Conservation (phyloP, 163 green algal species). For the Chlorella variabilis region DNA sequence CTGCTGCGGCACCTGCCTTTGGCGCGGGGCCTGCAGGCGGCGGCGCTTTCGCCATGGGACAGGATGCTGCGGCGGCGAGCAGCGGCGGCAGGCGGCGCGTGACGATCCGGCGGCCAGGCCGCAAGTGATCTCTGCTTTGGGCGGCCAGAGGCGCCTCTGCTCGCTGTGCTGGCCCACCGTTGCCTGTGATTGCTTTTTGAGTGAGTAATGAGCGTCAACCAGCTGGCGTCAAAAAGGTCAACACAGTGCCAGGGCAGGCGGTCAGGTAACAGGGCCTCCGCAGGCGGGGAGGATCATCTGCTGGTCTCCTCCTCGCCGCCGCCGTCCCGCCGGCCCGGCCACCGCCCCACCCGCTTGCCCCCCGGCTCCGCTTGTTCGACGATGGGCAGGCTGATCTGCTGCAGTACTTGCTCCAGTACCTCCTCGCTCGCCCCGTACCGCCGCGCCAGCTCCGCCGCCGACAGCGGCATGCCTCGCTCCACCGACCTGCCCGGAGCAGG, state of each 20-base stretch:
- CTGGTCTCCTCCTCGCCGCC: too few relatives aligned
- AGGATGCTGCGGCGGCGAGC: not conserved
- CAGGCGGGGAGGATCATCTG: too few relatives aligned
- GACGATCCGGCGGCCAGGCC: conserved; percentile 10
- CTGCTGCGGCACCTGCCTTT: conserved; percentile 16
- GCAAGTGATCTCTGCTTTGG: conserved; percentile 17
- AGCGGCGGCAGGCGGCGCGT: conserved; percentile 19
- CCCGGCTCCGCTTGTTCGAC: too few relatives aligned
- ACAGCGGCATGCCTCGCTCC: not conserved
- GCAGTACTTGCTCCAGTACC: not conserved
- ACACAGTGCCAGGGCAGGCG: too few relatives aligned
- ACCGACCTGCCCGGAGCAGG: conserved; percentile 17
- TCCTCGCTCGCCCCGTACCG: not conserved
- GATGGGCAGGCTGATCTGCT: not conserved
- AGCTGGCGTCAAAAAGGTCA: too few relatives aligned
- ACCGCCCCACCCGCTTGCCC: not conserved
- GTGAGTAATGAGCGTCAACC: too few relatives aligned
- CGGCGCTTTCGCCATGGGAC: conserved; percentile 9
- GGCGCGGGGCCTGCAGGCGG: not conserved
- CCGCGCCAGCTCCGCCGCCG: not conserved
- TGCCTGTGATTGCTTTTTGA: too few relatives aligned
- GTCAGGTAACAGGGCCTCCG: not conserved
- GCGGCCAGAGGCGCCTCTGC: too few relatives aligned
- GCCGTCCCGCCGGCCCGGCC: conserved; percentile 3
- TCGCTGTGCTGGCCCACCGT: too few relatives aligned